phyloP scores from a whole-genome alignment of 345 rosid genomes.

The Gossypium rotundifolium region DNA sequence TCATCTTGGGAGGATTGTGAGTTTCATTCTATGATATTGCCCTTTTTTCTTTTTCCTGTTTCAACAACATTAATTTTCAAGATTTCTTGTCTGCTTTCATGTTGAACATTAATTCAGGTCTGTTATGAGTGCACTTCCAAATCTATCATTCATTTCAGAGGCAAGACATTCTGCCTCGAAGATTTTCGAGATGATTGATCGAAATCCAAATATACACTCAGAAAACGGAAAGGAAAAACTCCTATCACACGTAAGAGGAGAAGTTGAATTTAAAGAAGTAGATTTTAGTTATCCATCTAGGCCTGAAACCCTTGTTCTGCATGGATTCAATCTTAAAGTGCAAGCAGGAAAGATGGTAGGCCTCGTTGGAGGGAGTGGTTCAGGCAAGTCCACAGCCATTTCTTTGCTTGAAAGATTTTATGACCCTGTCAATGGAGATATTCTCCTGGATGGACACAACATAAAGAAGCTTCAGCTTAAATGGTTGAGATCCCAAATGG shows the following conservation, averaged over 20 bases:
- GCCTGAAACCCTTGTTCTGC: constrained; percentile 31
- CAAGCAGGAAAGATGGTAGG: constrained; percentile 39
- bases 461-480: constrained; percentile 37
- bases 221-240: constrained; percentile 31
- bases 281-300: constrained; percentile 48
- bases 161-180: constrained; percentile 32
- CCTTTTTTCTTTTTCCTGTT: background rate
- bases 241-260: constrained; percentile 38
- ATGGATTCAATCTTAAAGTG: constrained; percentile 38
- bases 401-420: constrained; percentile 53
- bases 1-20: constrained; percentile 48
- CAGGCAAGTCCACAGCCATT: constrained; percentile 50
- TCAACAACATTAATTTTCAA: background rate
- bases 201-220: constrained; percentile 29
- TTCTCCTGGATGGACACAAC: constrained; percentile 37
- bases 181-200: constrained; percentile 39
- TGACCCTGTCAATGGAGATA: constrained; percentile 33
- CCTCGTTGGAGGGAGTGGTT: constrained; percentile 56
- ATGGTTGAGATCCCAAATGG: constrained; percentile 52
- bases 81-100: background rate
- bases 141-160: constrained; percentile 33
- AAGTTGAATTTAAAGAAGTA: constrained; percentile 38
- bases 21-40: constrained; percentile 13
- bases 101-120: constrained; percentile 20
- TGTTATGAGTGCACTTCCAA: constrained; percentile 40